phyloP scores from a whole-genome alignment of 2,329 filamentous ascomycete species.

The Aspergillus bombycis region DNA sequence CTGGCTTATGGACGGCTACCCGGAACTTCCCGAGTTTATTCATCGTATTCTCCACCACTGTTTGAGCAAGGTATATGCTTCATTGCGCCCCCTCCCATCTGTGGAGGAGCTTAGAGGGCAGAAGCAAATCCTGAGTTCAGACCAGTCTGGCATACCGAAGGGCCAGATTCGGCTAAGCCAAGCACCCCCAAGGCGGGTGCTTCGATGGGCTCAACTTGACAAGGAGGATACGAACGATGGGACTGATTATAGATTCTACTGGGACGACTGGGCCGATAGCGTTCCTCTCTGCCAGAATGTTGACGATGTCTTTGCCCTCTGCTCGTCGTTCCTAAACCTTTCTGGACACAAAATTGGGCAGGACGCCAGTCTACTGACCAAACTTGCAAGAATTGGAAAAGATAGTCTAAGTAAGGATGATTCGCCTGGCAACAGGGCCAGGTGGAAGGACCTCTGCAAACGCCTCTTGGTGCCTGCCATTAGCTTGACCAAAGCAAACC shows the following conservation, averaged over 20 bases:
- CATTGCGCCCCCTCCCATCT: slow-evolving; percentile 51
- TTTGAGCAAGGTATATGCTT: slow-evolving; percentile 72
- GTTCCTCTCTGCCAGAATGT: slow-evolving; percentile 87
- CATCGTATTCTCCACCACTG: slow-evolving; percentile 85
- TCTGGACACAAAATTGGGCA: slow-evolving; percentile 88
- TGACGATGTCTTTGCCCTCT: slow-evolving; percentile 87
- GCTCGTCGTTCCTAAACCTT: slow-evolving; percentile 79
- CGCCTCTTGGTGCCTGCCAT: slow-evolving; percentile 85
- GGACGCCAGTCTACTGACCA: slow-evolving; percentile 75
- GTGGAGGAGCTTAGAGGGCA: slow-evolving; percentile 50
- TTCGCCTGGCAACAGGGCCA: slow-evolving; percentile 69
- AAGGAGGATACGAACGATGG: slow-evolving; percentile 74
- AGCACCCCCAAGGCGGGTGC: slow-evolving; percentile 64
- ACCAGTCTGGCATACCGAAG: slow-evolving; percentile 70
- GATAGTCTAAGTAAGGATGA: slow-evolving; percentile 71
- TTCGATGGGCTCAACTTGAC: slow-evolving; percentile 85
- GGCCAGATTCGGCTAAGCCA: slow-evolving; percentile 67
- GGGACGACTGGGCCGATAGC: slow-evolving; percentile 95
- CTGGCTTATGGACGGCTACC: slow-evolving; percentile 85
- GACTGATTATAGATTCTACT: slow-evolving; percentile 85
- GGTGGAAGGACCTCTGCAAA: slow-evolving; percentile 85
- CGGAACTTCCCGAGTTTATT: slow-evolving; percentile 77
- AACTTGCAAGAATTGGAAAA: slow-evolving; percentile 81
- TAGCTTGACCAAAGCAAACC: slow-evolving; percentile 82
- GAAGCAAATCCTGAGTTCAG: slow-evolving; percentile 56